Percentiles rank a stretch among this genome's conserved stretches.
Conservation (phyloP, 2,329 filamentous ascomycete species). For the Stachybotrys elegans region DNA sequence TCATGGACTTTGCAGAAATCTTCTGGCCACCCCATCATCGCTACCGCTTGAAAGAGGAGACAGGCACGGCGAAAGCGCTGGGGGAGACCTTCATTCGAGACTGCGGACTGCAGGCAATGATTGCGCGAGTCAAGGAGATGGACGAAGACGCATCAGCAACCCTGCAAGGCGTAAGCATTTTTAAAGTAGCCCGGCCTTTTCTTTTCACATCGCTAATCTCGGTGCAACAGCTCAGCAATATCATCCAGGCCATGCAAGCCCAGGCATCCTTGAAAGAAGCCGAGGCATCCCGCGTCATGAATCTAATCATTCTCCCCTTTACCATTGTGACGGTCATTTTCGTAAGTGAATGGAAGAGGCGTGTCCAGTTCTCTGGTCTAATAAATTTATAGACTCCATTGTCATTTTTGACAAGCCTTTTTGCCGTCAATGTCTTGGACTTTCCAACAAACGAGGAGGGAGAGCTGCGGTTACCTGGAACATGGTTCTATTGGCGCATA, state of each 20-base stretch:
- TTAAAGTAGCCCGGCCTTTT: not conserved
- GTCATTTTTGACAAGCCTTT: conserved; percentile 11
- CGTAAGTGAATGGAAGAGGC: conserved; percentile 4
- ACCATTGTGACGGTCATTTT: conserved; percentile 12
- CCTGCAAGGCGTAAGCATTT: conserved; percentile 5
- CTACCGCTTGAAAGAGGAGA: not conserved
- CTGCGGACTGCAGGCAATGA: not conserved
- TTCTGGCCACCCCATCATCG: conserved; percentile 5
- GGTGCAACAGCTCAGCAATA: conserved; percentile 5
- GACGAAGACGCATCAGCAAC: conserved; percentile 2
- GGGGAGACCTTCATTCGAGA: conserved; percentile 3
- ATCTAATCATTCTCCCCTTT: conserved; percentile 9
- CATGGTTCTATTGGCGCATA: not conserved
- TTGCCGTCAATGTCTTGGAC: conserved; percentile 6
- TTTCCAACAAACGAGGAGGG: conserved; percentile 9
- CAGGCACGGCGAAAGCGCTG: not conserved
- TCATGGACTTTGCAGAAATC: conserved; percentile 6
- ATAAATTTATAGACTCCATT: conserved; percentile 8
- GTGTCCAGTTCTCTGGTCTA: not conserved
- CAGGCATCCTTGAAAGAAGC: conserved; percentile 11
- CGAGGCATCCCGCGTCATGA: conserved; percentile 6
- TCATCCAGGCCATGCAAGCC: conserved; percentile 10
- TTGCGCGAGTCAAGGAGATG: conserved; percentile 4
- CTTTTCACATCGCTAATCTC: not conserved
- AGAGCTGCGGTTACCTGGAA: conserved; percentile 3